phyloP scores from a whole-genome alignment of 345 rosid species.

The Nasturtium officinale region DNA sequence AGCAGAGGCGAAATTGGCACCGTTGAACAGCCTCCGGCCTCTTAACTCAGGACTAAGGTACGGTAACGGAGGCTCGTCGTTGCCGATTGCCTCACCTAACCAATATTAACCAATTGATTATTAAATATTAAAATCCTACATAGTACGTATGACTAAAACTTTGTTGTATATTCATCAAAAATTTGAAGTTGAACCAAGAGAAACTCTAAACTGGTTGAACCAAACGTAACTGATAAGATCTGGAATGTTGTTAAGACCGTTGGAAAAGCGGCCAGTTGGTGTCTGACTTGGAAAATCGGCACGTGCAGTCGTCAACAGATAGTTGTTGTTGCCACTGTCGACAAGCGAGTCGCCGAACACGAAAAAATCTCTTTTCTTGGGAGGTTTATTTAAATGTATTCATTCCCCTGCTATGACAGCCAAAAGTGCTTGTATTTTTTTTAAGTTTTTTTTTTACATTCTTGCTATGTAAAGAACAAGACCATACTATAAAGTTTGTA shows the following conservation, averaged over 20 bases:
- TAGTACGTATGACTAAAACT: neutral
- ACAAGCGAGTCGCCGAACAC: conserved; percentile 82
- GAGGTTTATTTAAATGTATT: neutral
- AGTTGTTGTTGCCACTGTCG: conserved; percentile 85
- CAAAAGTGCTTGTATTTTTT: neutral
- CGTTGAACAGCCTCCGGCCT: conserved; percentile 64
- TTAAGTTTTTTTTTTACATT: neutral
- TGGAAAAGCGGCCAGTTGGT: conserved; percentile 83
- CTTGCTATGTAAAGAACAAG: neutral
- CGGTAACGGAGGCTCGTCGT: conserved; percentile 65
- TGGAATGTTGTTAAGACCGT: conserved; percentile 81
- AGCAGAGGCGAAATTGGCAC: conserved; percentile 96
- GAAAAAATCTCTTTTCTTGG: too few species aligned
- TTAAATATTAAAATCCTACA: neutral
- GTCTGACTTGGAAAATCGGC: conserved; percentile 70
- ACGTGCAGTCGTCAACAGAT: conserved; percentile 73
- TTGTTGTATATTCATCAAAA: neutral
- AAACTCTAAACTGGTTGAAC: neutral
- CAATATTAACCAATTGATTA: conserved; percentile 3
- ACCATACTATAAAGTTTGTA: neutral
- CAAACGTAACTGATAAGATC: conserved; percentile 67
- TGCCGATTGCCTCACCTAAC: conserved; percentile 68
- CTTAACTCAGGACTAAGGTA: conserved; percentile 68
- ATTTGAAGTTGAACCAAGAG: neutral
- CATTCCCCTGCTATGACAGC: conserved; percentile 29